Evolutionary conservation across 1,139 yeast species (phyloP).

Genomic region (Lizanozyma gosingica): DNA sequence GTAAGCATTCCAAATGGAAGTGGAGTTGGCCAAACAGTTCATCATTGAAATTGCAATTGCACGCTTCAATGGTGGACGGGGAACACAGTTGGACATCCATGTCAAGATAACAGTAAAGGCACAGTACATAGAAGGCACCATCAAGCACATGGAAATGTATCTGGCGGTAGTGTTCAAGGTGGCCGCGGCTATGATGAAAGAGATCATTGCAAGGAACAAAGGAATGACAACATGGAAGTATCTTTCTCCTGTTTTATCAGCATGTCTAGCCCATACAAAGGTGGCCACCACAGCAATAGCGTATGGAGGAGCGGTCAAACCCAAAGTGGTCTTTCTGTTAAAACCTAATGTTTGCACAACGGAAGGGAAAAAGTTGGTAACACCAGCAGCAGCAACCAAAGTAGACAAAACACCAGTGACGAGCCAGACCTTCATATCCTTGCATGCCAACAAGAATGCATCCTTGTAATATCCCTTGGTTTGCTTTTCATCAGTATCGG

Average conservation of each 20-base stretch:
- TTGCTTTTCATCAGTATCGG: slow-evolving; percentile 28
- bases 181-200: slow-evolving; percentile 47
- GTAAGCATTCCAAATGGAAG: slow-evolving; percentile 47
- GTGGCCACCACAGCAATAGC: slow-evolving; percentile 45
- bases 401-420: slow-evolving; percentile 38
- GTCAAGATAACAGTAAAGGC: slow-evolving; percentile 47
- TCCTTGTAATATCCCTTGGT: slow-evolving; percentile 25
- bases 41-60: slow-evolving; percentile 44
- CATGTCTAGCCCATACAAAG: slow-evolving; percentile 46
- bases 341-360: slow-evolving; percentile 49
- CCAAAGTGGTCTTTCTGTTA: slow-evolving; percentile 38
- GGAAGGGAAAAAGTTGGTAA: slow-evolving; percentile 54
- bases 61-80: slow-evolving; percentile 47
- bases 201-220: slow-evolving; percentile 30
- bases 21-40: slow-evolving; percentile 44
- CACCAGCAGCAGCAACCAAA: slow-evolving; percentile 50
- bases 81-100: slow-evolving; percentile 47
- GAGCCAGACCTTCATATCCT: slow-evolving; percentile 39
- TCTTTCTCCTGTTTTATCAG: slow-evolving; percentile 50
- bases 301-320: slow-evolving; percentile 56
- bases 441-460: slow-evolving; percentile 31
- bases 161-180: slow-evolving; percentile 51
- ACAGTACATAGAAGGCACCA: slow-evolving; percentile 51
- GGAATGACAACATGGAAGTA: slow-evolving; percentile 44
- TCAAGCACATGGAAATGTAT: slow-evolving; percentile 52